Evolutionary conservation across 2,329 filamentous ascomycete species (phyloP).

Genomic region (Fusarium newnesense): DNA sequence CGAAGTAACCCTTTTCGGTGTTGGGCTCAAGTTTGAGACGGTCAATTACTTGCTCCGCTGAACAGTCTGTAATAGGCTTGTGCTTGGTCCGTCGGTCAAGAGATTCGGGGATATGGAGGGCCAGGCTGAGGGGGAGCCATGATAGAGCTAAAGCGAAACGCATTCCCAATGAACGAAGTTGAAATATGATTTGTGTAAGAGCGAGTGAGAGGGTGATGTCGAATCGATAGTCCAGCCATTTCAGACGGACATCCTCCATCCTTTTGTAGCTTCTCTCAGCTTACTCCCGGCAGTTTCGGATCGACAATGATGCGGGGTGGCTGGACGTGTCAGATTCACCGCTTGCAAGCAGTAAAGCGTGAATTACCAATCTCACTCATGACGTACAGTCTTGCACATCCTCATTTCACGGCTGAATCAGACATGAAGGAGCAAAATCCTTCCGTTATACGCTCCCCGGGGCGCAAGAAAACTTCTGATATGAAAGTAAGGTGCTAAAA

Average conservation of each 20-base stretch:
- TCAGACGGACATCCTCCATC: neutral
- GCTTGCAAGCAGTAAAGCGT: conserved; percentile 5
- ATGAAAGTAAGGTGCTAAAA: too few species aligned
- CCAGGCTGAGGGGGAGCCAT: conserved; percentile 6
- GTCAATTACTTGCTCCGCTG: conserved; percentile 56
- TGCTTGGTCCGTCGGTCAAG: neutral
- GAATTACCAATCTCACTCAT: neutral
- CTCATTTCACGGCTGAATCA: neutral
- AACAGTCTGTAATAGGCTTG: neutral
- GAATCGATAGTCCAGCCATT: neutral
- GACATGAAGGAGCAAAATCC: neutral
- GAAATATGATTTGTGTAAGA: too few species aligned
- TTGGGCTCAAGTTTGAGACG: conserved; percentile 56
- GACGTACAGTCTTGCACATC: neutral
- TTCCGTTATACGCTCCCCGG: neutral
- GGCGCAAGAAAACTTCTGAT: too few species aligned
- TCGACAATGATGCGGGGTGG: conserved; percentile 3
- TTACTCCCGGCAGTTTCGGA: conserved; percentile 6
- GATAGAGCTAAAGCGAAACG: neutral
- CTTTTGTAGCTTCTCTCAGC: neutral
- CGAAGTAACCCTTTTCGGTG: conserved; percentile 60
- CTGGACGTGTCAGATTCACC: conserved; percentile 9
- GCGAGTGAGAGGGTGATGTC: accelerated
- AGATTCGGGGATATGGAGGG: conserved; percentile 1
- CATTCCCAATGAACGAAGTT: too few species aligned